Evolutionary conservation across 306 rosid genomes (phyloP).

Genomic region (Rosa persica): DNA sequence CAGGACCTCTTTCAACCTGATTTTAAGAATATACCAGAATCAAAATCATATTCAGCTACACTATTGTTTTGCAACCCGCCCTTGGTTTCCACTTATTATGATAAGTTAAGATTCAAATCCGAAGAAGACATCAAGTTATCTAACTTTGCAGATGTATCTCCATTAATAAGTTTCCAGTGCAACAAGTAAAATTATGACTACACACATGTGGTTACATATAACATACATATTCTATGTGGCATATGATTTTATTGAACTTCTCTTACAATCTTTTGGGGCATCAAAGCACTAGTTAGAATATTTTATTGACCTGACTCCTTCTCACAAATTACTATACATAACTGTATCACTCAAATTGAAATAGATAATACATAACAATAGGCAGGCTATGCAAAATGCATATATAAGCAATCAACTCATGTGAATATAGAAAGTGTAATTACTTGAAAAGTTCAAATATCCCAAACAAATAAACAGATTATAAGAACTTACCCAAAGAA

Average conservation of each 20-base stretch:
- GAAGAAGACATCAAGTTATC: not conserved
- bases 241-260: not conserved
- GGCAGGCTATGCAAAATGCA: not conserved
- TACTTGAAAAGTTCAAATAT: not conserved
- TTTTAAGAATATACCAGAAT: slow-evolving; percentile 11
- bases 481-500: slow-evolving; percentile 57
- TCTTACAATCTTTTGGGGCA: not conserved
- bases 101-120: not conserved
- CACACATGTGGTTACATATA: not conserved
- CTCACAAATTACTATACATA: not conserved
- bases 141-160: not conserved
- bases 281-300: not conserved
- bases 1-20: slow-evolving; percentile 74
- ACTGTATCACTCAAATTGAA: not conserved
- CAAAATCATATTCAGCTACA: not conserved
- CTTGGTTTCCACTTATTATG: slow-evolving; percentile 1
- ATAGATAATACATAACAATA: not conserved
- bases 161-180: not conserved
- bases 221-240: not conserved
- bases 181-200: not conserved
- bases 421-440: not conserved
- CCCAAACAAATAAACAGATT: not conserved
- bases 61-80: not conserved
- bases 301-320: not conserved
- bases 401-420: not conserved